phyloP scores from a whole-genome alignment of 2,329 filamentous ascomycete species.

The Beauveria brongniartii region DNA sequence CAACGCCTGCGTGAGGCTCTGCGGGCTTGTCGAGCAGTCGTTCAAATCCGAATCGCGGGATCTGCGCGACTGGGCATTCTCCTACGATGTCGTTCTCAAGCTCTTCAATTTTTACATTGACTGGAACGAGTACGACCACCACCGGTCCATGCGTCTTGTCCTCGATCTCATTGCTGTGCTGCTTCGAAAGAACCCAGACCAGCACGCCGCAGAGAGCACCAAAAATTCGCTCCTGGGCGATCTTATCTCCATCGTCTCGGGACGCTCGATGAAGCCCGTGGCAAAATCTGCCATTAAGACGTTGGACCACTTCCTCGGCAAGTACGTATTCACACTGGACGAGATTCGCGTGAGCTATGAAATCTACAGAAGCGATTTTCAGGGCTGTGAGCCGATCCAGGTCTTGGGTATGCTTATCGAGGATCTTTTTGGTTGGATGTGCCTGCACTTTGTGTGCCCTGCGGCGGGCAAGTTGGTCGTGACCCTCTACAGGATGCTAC shows the following conservation, averaged over 20 bases:
- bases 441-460: constrained; percentile 48
- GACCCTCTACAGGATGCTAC: constrained; percentile 43
- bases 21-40: constrained; percentile 53
- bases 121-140: constrained; percentile 59
- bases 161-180: constrained; percentile 49
- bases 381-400: constrained; percentile 13
- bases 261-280: constrained; percentile 52
- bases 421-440: constrained; percentile 47
- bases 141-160: constrained; percentile 55
- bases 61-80: constrained; percentile 44
- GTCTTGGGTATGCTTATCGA: constrained; percentile 44
- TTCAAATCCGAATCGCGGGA: constrained; percentile 38
- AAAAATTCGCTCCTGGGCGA: constrained; percentile 40
- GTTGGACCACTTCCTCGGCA: constrained; percentile 57
- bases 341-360: constrained; percentile 38
- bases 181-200: constrained; percentile 40
- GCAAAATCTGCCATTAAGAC: constrained; percentile 64
- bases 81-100: constrained; percentile 35
- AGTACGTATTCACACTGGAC: constrained; percentile 43
- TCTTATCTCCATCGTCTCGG: constrained; percentile 51
- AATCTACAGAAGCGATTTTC: constrained; percentile 24
- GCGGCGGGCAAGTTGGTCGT: constrained; percentile 54
- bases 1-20: constrained; percentile 49
- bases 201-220: constrained; percentile 27
- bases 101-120: constrained; percentile 58